Conservation (phyloP, 768 basidiomycete species). For the Rhodotorula paludigena region DNA sequence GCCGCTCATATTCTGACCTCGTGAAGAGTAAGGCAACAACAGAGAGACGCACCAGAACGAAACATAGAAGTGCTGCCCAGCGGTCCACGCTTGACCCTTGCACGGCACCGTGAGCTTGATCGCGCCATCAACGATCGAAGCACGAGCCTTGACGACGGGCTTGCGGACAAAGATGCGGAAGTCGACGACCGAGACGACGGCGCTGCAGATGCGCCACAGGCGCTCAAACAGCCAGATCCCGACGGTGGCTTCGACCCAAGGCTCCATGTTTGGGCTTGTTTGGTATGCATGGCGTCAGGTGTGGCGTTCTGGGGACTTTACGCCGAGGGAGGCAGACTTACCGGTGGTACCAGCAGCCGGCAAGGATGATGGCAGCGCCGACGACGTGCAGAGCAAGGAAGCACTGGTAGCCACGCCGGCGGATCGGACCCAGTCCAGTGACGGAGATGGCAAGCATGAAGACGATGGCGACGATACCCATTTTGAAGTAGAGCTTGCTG, state of each 20-base stretch:
- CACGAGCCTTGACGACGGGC: constrained; percentile 19
- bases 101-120: constrained; percentile 30
- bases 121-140: constrained; percentile 19
- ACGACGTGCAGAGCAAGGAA: constrained; percentile 34
- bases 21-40: not conserved
- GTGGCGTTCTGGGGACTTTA: not conserved
- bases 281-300: constrained; percentile 30
- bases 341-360: constrained; percentile 32
- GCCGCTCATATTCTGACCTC: no score
- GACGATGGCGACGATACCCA: constrained; percentile 28
- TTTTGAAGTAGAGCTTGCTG: constrained; percentile 20
- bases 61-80: constrained; percentile 28
- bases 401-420: constrained; percentile 12
- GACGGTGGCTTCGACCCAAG: constrained; percentile 20
- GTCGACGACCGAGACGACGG: constrained; percentile 10
- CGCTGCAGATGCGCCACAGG: constrained; percentile 3
- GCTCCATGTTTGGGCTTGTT: constrained; percentile 16
- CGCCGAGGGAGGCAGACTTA: not conserved
- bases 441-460: constrained; percentile 19
- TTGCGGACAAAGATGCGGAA: constrained; percentile 14
- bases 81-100: constrained; percentile 6
- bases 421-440: constrained; percentile 1
- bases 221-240: constrained; percentile 35
- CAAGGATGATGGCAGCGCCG: constrained; percentile 29
- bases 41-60: constrained; percentile 24